Evolutionary conservation across 2,329 filamentous ascomycete genomes (phyloP), one percentile per base, ranked within the genome.

Genomic region (Bipolaris gigantea): DNA sequence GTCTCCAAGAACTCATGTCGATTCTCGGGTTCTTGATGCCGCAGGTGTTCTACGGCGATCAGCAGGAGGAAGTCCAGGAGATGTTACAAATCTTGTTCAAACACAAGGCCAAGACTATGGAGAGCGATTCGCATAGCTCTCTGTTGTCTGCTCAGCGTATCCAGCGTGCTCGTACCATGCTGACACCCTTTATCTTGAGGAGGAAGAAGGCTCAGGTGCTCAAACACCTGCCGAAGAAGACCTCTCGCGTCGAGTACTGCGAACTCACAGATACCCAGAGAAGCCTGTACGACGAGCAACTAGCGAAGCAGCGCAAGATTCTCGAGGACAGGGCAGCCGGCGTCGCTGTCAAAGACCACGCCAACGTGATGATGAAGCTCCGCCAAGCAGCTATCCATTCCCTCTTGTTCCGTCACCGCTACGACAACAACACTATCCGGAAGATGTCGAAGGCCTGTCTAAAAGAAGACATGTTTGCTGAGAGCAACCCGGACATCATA

Each of bases 1-100:
- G 97, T 71, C 80, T 99, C 18, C 88, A 93, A 69, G 94, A 99
- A 76, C 85, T 99, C 66, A 88, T 92, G 36, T 89, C 92, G 2
- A 83, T 99, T 13, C 83, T 99, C 11, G 90, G 88, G n/a, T 97
- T 99, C 70, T 92, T 99, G 66, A 88, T 97, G 74, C 94, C 94
- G 0, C 78, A 84, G 7, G 83, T 97, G 33, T 99, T 99, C 72
- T 80, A 84, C 7, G 60, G 57, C 44, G 83, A 87, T 38, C 86
- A 89, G 57, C 80, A 84, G 9, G 83, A 87, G 33, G 86, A 88
- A 59, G 63, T 73, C 4, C 85, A 89, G 64, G 87, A 94, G 8
- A 85, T 92, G 56, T 81, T 99, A n/a, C 82, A 88, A 53, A 88
- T 86, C 48, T 89, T 97, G 43, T 99, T 99, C 77, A 91, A 90